Conservation (phyloP, 2,329 filamentous ascomycete species). For the Alternaria brassicae region DNA sequence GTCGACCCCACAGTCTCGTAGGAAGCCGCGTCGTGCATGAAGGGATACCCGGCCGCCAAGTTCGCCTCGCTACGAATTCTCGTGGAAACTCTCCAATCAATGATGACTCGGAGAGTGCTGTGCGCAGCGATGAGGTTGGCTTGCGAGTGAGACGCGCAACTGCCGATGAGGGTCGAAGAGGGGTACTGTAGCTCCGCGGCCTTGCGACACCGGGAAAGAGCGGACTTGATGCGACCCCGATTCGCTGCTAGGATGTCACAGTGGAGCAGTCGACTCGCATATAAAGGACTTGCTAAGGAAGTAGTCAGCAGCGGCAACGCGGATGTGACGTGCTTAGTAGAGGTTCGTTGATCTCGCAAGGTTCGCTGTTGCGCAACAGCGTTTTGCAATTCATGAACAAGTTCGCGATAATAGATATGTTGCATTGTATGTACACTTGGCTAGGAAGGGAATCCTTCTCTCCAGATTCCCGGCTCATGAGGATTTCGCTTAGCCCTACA, state of each 20-base stretch:
- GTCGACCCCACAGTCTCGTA: slow-evolving; percentile 19
- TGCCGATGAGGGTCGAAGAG: slow-evolving; percentile 35
- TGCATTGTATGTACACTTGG: not conserved
- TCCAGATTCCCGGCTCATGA: not conserved
- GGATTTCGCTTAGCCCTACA: not conserved
- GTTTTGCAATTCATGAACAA: not conserved
- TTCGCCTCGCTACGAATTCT: not conserved
- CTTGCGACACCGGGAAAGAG: slow-evolving; percentile 14
- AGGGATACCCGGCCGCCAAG: slow-evolving; percentile 2
- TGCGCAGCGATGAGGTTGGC: not conserved
- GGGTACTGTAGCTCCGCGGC: slow-evolving; percentile 30
- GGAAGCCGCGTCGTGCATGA: not conserved
- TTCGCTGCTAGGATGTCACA: slow-evolving; percentile 20
- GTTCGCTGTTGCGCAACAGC: not conserved
- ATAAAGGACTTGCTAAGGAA: slow-evolving; percentile 28
- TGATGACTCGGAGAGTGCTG: slow-evolving; percentile 13
- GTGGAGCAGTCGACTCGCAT: slow-evolving; percentile 18
- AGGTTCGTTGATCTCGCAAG: not conserved
- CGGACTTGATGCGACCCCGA: slow-evolving; percentile 18
- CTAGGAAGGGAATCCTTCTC: not conserved
- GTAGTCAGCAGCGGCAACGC: slow-evolving; percentile 16
- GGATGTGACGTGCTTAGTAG: not conserved
- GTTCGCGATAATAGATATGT: not conserved
- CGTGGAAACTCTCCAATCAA: slow-evolving; percentile 25
- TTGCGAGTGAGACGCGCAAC: slow-evolving; percentile 21